Evolutionary conservation across 1,284 basidiomycete genomes (phyloP).

Genomic region (Trametes polyzona): DNA sequence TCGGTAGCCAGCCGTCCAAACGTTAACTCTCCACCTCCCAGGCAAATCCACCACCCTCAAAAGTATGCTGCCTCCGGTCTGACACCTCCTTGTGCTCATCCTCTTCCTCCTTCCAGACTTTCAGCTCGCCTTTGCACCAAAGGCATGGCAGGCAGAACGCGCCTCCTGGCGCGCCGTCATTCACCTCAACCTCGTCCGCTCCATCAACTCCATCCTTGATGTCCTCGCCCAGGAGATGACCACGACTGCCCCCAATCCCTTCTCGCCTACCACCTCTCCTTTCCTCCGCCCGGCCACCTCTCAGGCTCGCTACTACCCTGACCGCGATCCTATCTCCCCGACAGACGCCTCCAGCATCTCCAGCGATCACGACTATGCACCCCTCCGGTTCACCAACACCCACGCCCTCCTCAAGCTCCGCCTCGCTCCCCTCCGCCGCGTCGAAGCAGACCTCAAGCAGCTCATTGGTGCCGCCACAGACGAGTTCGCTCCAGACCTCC

Average conservation of each 20-base stretch:
- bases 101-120: slow-evolving; percentile 40
- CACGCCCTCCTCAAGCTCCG: slow-evolving; percentile 53
- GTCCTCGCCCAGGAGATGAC: slow-evolving; percentile 48
- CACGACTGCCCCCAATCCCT: slow-evolving; percentile 16
- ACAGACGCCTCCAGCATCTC: slow-evolving; percentile 14
- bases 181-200: slow-evolving; percentile 68
- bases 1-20: neutral
- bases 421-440: slow-evolving; percentile 55
- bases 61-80: slow-evolving; percentile 25
- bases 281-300: slow-evolving; percentile 18
- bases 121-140: slow-evolving; percentile 53
- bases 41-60: slow-evolving; percentile 39
- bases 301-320: neutral
- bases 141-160: slow-evolving; percentile 59
- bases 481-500: slow-evolving; percentile 39
- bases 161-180: slow-evolving; percentile 66
- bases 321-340: slow-evolving; percentile 8
- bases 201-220: slow-evolving; percentile 59
- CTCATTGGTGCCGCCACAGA: slow-evolving; percentile 52
- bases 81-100: neutral
- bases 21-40: too few relatives aligned
- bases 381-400: slow-evolving; percentile 42
- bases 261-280: slow-evolving; percentile 15
- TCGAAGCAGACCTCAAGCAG: slow-evolving; percentile 57
- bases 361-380: slow-evolving; percentile 24